These are phyloP conservation scores for Fusarium siculi DNA, from an alignment of 2,329 filamentous ascomycete genomes.

Conservation along the genomic window DNA sequence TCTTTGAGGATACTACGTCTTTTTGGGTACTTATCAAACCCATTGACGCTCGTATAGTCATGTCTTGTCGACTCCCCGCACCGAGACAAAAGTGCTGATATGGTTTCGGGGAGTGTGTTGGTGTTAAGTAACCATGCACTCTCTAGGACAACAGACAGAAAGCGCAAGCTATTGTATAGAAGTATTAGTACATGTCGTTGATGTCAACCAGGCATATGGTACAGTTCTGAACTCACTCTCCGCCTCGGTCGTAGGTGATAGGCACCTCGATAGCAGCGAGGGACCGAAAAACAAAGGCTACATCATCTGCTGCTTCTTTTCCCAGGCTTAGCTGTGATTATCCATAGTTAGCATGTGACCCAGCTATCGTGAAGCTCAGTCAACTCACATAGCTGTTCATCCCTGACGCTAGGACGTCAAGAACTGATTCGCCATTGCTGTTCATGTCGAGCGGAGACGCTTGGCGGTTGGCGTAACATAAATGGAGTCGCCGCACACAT, in stretches of 20 bases:
- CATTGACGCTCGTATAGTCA: accelerated
- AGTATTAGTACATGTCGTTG: background rate
- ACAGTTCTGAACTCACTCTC: background rate
- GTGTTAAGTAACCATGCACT: background rate
- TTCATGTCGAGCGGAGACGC: background rate
- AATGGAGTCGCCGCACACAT: background rate
- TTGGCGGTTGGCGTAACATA: background rate
- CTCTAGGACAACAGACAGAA: background rate
- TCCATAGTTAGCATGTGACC: background rate
- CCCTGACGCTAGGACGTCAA: background rate
- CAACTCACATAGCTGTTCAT: background rate
- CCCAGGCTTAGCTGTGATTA: background rate
- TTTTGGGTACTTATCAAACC: background rate
- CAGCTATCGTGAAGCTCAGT: background rate
- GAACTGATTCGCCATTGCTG: background rate
- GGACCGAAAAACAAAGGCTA: background rate
- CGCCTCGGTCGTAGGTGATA: background rate
- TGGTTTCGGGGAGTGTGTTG: background rate
- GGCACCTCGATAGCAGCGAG: background rate
- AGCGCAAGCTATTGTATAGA: accelerated
- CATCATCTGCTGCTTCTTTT: background rate
- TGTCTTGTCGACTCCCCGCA: background rate
- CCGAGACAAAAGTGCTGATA: background rate
- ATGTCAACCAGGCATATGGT: accelerated
- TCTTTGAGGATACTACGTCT: accelerated